Evolutionary conservation across 352 stramenopile species (phyloP).

Genomic region (Globisporangium camurandrum): DNA sequence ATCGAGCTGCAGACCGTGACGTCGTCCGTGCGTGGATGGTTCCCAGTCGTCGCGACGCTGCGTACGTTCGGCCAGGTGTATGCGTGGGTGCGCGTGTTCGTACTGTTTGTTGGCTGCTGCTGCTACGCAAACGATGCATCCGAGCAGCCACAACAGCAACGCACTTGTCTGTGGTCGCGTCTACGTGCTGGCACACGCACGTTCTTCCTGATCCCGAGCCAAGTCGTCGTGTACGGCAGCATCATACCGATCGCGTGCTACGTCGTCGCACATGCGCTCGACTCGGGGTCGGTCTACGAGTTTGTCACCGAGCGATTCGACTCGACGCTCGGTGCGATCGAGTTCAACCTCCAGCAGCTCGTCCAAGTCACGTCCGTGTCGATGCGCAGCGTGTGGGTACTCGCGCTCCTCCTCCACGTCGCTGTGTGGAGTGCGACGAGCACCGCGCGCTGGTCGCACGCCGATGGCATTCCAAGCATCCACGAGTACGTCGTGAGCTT

Average conservation of each 20-base stretch:
- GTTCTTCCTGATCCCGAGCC: slow-evolving; percentile 14
- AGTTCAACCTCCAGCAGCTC: slow-evolving; percentile 10
- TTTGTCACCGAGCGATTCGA: slow-evolving; percentile 6
- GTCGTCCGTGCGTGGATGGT: slow-evolving; percentile 5
- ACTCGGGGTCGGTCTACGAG: slow-evolving; percentile 13
- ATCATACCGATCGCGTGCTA: slow-evolving; percentile 15
- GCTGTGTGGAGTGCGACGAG: slow-evolving; percentile 6
- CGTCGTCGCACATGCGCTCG: slow-evolving; percentile 10
- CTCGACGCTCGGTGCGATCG: slow-evolving; percentile 6
- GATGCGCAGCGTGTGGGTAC: slow-evolving; percentile 13
- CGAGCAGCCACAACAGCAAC: too few relatives aligned
- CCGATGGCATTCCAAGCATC: slow-evolving; percentile 11
- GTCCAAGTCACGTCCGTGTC: slow-evolving; percentile 7
- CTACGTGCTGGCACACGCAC: not conserved
- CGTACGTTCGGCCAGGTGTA: slow-evolving; percentile 13
- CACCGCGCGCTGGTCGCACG: slow-evolving; percentile 8
- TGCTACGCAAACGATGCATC: not conserved
- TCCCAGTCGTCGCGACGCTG: not conserved
- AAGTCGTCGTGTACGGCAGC: slow-evolving; percentile 13
- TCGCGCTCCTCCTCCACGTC: slow-evolving; percentile 11
- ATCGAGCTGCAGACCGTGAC: slow-evolving; percentile 6
- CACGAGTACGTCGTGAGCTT: slow-evolving; percentile 20
- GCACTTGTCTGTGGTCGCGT: too few relatives aligned
- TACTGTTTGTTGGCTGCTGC: slow-evolving; percentile 14
- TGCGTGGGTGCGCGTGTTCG: slow-evolving; percentile 3